Percentiles rank a stretch among this genome's conserved stretches.
phyloP scores from a whole-genome alignment of 768 basidiomycete species.

The Psilocybe tampanensis region DNA sequence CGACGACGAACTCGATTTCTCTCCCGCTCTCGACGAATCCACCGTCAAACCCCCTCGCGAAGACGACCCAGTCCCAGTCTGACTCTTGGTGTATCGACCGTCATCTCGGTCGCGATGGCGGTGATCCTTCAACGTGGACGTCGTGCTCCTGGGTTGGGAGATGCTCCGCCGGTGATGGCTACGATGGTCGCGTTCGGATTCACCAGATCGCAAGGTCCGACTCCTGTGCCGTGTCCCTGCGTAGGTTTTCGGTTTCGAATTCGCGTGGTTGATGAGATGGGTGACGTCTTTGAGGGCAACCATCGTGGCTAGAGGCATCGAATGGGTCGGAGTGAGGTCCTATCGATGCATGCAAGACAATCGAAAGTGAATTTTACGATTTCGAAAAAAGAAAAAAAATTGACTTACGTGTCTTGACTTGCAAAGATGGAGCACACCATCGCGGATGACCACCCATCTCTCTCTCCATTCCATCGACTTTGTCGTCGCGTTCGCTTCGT shows the following conservation, averaged over 20 bases:
- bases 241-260: not conserved
- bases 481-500: not conserved
- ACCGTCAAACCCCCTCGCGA: not conserved
- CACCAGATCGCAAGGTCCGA: not conserved
- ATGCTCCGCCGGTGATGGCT: constrained; percentile 11
- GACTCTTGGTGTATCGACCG: not conserved
- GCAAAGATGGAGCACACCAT: constrained; percentile 56
- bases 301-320: constrained; percentile 41
- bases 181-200: constrained; percentile 11
- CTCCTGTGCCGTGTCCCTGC: not conserved
- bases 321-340: constrained; percentile 41
- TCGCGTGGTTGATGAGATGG: constrained; percentile 29
- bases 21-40: not conserved
- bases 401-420: constrained; percentile 53
- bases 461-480: constrained; percentile 61
- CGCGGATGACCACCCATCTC: constrained; percentile 62
- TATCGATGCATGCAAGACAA: constrained; percentile 18
- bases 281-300: constrained; percentile 46
- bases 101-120: not conserved
- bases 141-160: constrained; percentile 11
- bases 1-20: not conserved
- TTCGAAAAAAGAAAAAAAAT: not conserved
- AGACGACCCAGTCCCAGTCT: not conserved
- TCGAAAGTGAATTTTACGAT: too few relatives aligned
- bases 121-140: constrained; percentile 2